Evolutionary conservation across 129 eudicot species (phyloP), one percentile per base, ranked within the genome.

Genomic region (Scalesia atractyloides): DNA sequence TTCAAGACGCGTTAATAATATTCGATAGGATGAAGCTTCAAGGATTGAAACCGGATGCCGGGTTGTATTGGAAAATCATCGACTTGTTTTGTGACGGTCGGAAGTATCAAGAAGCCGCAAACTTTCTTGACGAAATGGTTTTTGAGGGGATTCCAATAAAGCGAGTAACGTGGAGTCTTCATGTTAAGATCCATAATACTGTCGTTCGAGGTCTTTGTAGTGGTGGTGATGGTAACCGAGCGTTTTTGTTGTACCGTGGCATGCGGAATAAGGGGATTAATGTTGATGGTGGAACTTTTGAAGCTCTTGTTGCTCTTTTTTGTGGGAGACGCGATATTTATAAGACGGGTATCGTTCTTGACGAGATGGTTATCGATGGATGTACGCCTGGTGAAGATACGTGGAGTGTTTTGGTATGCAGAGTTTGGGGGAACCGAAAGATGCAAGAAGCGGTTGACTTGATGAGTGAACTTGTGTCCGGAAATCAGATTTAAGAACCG

Each of bases 11-110:
- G 34, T 73, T 88, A 43, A 88, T 81, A 67, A 83, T 94, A 60
- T 80, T 94, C 66, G 97, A 94, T 72, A 83, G 94, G 76, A 90
- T 94, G 96, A 94, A 94, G 77, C 84, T 94, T 36, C 96, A 87
- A 76, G 96, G 88, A 16, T 62, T 84, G 59, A 36, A 63, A 16
- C 49, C 68, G 16, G 68, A 90, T 81, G 96, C 89, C 2, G 94
- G 93, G 7, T 77, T 95, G 68, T 95, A 90, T 78, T 81, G 86
- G 68, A 95, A 95, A 73, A 64, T 95, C 5, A 84, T 95, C 19
- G 75, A 43, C 60, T 77, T 89, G 13, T 95, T 82, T 77, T 63
- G 68, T 76, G 89, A 84, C 17, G 53, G 14, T 52, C 17, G 41
- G 7, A 90, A 78, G 73, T 90, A 81, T 63, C 86, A 80, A 14